Conservation (phyloP, 305 asterid genomes). For the Withania somnifera region DNA sequence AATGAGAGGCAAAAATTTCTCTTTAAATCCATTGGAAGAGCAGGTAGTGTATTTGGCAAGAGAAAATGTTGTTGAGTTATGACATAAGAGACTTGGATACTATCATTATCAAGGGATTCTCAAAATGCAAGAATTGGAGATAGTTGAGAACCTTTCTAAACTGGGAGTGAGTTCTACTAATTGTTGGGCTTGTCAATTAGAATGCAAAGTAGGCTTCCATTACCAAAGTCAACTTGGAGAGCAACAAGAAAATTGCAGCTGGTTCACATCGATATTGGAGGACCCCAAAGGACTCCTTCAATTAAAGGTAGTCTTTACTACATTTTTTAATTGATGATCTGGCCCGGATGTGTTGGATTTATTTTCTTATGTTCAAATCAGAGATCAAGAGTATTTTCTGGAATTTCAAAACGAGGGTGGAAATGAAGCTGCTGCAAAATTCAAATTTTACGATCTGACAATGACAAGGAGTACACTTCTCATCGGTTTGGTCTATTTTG, state of each 20-base stretch:
- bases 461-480: too few species aligned
- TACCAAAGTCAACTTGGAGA: not conserved
- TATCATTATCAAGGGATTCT: not conserved
- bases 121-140: not conserved
- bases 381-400: not conserved
- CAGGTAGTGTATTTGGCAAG: not conserved
- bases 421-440: too few species aligned
- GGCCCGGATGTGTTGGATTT: too few species aligned
- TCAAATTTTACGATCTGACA: too few species aligned
- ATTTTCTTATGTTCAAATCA: not conserved
- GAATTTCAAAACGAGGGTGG: too few species aligned
- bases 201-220: not conserved
- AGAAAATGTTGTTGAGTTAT: not conserved
- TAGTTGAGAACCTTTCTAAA: not conserved
- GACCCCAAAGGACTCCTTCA: not conserved
- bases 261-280: not conserved
- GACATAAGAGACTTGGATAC: not conserved
- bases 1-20: not conserved
- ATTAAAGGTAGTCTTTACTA: not conserved
- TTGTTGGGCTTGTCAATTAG: conserved; percentile 1
- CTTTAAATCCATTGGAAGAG: not conserved
- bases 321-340: not conserved
- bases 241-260: not conserved
- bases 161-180: not conserved
- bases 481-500: too few species aligned